Evolutionary conservation across 2,329 filamentous ascomycete genomes (phyloP), one percentile per base, ranked within the genome.

Genomic region (Aspergillus fumigatiaffinis): DNA sequence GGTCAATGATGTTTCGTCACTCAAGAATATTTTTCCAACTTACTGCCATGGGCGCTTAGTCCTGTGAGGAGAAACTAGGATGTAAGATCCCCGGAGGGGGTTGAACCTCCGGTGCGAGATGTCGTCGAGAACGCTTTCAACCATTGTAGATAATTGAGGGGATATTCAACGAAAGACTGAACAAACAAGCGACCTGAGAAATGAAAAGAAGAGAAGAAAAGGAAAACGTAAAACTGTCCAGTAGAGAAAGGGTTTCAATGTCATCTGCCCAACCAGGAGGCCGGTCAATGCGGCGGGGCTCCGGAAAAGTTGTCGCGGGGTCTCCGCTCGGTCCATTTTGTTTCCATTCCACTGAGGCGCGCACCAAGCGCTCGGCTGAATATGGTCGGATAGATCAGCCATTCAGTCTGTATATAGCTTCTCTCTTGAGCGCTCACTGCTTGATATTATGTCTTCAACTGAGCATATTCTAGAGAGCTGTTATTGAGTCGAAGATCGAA

Each of bases 11-110:
- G 23, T 52, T 17, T 51, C 44, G 9, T 28, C 14, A 41, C 51
- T 41, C 28, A 51, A 12, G 7, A 49, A 25, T n/a, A 3, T 41
- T 3, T 44, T 46, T n/a, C 52, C 25, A 10, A 80, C 90, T 84
- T 80, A 96, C 91, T 97, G 94, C 94, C 94, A 99, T 69, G 94
- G 94, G 63, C 94, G 85, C 84, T 97, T 97, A 53, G 92, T 97
- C 55, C 94, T 83, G 76, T 99, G 94, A 60, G 94, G 94, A 17
- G 94, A 97, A 14, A 99, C 94, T 41, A 99, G 84, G 59, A 99
- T 84, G 89, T 92, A 96, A 60, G 89, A 91, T 60, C 91, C 92
- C 63, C 90, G 88, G 60, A 99, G 82, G 53, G 91, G 90, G 73
- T 99, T 99, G 76, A 89, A 97, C 73, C 94, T 88, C 68, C 94